A percentile compares a stretch with the other conserved stretches of the same genome.
Conservation (phyloP, 192 early-diverging fungal genomes). For the Chytriomyces hyalinus region DNA sequence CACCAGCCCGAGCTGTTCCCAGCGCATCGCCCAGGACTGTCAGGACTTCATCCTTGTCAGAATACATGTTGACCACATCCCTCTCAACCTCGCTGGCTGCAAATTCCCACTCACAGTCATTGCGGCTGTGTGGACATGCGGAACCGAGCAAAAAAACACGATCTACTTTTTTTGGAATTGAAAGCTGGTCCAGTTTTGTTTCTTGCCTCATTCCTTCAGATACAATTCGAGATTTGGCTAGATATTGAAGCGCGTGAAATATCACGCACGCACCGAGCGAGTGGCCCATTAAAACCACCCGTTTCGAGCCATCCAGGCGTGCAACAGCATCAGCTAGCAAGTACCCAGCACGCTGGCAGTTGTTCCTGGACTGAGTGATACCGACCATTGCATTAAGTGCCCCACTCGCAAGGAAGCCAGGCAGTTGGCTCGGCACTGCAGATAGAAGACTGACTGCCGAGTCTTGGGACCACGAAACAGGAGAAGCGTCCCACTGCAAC, state of each 20-base stretch:
- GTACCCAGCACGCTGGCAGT: slow-evolving; percentile 1
- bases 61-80: slow-evolving; percentile 23
- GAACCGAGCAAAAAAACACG: slow-evolving; percentile 21
- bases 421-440: not conserved
- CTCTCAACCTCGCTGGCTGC: slow-evolving; percentile 6
- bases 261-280: slow-evolving; percentile 31
- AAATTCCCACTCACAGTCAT: not conserved
- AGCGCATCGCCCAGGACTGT: slow-evolving; percentile 10
- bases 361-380: not conserved
- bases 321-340: slow-evolving; percentile 34
- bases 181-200: not conserved
- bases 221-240: slow-evolving; percentile 2
- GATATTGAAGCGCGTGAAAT: slow-evolving; percentile 9
- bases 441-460: not conserved
- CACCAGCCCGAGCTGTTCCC: slow-evolving; percentile 3
- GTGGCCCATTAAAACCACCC: slow-evolving; percentile 29
- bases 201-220: not conserved
- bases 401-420: not conserved
- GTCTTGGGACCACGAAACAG: not conserved
- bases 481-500: slow-evolving; percentile 39
- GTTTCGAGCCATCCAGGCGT: not conserved
- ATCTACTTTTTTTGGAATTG: slow-evolving; percentile 6
- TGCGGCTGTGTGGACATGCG: not conserved
- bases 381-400: not conserved
- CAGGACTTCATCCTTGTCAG: slow-evolving; percentile 31